These are phyloP conservation scores for Hansfordia pulvinata DNA, from an alignment of 2,329 filamentous ascomycete species.

Conservation along the genomic window DNA sequence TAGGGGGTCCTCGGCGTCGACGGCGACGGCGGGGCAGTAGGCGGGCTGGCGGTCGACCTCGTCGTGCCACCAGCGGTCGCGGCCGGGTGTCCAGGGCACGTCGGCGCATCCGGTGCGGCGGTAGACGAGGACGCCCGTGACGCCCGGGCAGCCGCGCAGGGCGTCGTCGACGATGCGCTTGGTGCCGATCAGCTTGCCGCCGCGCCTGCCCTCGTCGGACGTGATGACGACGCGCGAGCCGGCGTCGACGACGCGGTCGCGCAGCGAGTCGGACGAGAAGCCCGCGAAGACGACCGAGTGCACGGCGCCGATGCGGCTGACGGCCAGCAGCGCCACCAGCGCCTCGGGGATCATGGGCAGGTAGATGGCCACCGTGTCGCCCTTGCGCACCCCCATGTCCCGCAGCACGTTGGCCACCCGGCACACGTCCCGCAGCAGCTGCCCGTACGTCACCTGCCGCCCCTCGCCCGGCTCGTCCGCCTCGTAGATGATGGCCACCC, in stretches of 20 bases:
- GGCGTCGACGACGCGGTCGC: slow-evolving; percentile 87
- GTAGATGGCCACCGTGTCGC: slow-evolving; percentile 94
- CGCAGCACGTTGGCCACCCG: slow-evolving; percentile 78
- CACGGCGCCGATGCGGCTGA: slow-evolving; percentile 81
- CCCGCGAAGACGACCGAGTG: slow-evolving; percentile 98
- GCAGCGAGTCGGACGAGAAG: slow-evolving; percentile 90
- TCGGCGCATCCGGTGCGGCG: slow-evolving; percentile 92
- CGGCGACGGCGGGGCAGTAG: slow-evolving; percentile 78
- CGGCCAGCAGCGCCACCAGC: slow-evolving; percentile 79
- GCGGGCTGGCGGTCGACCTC: slow-evolving; percentile 93
- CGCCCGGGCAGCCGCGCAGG: slow-evolving; percentile 85
- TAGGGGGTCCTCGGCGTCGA: slow-evolving; percentile 89
- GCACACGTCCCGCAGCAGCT: slow-evolving; percentile 86
- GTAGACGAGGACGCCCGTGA: slow-evolving; percentile 77
- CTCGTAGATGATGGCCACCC: slow-evolving; percentile 96
- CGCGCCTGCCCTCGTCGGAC: slow-evolving; percentile 92
- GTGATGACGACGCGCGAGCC: slow-evolving; percentile 91
- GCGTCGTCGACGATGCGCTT: slow-evolving; percentile 99
- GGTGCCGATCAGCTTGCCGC: slow-evolving; percentile 91
- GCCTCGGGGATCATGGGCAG: slow-evolving; percentile 98
- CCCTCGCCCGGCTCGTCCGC: slow-evolving; percentile 82
- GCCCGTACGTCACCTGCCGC: slow-evolving; percentile 80
- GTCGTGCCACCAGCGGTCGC: slow-evolving; percentile 98
- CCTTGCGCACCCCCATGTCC: slow-evolving; percentile 92
- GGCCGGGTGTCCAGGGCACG: slow-evolving; percentile 76